These are phyloP conservation scores for Colletotrichum lupini DNA, from an alignment of 2,329 filamentous ascomycete species.

Conservation along the genomic window DNA sequence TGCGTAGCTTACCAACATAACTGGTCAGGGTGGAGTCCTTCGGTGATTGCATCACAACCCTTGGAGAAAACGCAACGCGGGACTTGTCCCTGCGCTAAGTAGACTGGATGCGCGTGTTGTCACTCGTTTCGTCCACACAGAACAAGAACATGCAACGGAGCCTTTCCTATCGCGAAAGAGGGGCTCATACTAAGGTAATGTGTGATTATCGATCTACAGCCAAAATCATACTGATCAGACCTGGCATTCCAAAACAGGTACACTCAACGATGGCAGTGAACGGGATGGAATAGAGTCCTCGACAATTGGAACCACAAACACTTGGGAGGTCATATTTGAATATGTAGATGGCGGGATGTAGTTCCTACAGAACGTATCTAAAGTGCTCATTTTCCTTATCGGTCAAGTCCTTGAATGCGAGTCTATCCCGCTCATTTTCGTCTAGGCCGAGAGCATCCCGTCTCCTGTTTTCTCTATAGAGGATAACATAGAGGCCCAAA, in stretches of 20 bases:
- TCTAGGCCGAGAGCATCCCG: conserved; percentile 61
- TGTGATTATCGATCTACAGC: too few species aligned
- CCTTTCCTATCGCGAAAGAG: too few species aligned
- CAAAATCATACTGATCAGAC: too few species aligned
- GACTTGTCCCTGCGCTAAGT: neutral
- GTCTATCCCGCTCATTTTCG: conserved; percentile 69
- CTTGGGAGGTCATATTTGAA: too few species aligned
- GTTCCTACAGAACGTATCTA: conserved; percentile 58
- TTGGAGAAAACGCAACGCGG: neutral
- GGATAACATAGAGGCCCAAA: conserved; percentile 65
- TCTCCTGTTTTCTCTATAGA: conserved; percentile 68
- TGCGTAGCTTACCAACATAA: neutral
- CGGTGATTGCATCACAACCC: neutral
- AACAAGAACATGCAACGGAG: neutral
- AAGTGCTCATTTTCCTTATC: conserved; percentile 77
- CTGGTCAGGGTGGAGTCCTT: neutral
- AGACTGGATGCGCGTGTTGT: neutral
- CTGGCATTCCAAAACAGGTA: too few species aligned
- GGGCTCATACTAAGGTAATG: too few species aligned
- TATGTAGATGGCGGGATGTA: too few species aligned
- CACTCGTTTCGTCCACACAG: neutral
- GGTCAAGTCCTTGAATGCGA: conserved; percentile 76
- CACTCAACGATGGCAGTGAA: too few species aligned
- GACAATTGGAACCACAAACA: too few species aligned
- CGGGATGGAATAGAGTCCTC: too few species aligned